A percentile compares a stretch with the other conserved stretches of the same genome.
phyloP scores from a whole-genome alignment of 1,284 basidiomycete genomes.

The Porodaedalea pini region DNA sequence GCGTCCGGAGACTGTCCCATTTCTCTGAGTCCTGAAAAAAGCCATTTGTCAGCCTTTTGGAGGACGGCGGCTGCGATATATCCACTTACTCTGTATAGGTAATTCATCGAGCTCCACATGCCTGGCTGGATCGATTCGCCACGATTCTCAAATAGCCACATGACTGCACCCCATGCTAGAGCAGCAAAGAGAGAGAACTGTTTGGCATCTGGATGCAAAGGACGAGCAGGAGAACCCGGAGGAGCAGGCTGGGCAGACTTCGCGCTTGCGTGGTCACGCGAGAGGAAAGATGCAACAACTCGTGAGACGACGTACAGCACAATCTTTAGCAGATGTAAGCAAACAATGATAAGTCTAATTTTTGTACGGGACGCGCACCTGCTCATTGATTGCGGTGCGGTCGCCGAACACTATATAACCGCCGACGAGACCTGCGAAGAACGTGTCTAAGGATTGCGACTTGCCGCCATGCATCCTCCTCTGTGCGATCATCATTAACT shows the following conservation, averaged over 20 bases:
- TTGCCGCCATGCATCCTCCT: slow-evolving; percentile 80
- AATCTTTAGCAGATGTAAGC: slow-evolving; percentile 53
- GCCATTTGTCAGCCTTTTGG: background rate
- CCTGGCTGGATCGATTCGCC: slow-evolving; percentile 90
- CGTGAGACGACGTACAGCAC: slow-evolving; percentile 94
- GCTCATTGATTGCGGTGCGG: slow-evolving; percentile 95
- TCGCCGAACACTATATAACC: slow-evolving; percentile 95
- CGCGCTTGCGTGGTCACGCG: slow-evolving; percentile 57
- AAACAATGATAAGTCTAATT: slow-evolving; percentile 19
- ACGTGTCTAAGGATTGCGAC: slow-evolving; percentile 78
- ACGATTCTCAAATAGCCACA: slow-evolving; percentile 90
- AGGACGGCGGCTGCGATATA: too few species aligned
- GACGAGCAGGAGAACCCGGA: slow-evolving; percentile 46
- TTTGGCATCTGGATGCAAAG: slow-evolving; percentile 75
- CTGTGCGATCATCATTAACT: slow-evolving; percentile 79
- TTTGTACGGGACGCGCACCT: slow-evolving; percentile 52
- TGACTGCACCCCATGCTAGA: slow-evolving; percentile 91
- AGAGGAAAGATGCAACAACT: slow-evolving; percentile 83
- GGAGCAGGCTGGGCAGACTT: slow-evolving; percentile 32
- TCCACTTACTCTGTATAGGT: slow-evolving; percentile 53
- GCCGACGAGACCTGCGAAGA: slow-evolving; percentile 88
- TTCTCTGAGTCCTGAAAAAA: slow-evolving; percentile 58
- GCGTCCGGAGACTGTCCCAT: slow-evolving; percentile 67
- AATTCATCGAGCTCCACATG: slow-evolving; percentile 83
- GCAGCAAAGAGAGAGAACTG: slow-evolving; percentile 90